A percentile compares a stretch with the other conserved stretches of the same genome.
Conservation (phyloP, 352 stramenopile species). For the Globisporangium recalcitrans region DNA sequence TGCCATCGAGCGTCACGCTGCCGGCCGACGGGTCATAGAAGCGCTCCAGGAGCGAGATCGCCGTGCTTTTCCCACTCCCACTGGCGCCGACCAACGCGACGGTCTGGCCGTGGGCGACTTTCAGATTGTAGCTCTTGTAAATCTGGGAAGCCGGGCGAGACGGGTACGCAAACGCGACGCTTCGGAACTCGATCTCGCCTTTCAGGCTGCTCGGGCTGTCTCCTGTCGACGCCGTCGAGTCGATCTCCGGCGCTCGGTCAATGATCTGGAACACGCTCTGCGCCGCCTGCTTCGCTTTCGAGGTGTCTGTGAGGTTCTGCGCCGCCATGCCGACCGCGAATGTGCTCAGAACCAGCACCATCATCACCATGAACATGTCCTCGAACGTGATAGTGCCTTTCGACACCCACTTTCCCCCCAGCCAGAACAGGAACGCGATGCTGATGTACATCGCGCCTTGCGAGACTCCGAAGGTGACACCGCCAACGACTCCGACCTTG, state of each 20-base stretch:
- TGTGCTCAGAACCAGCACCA: slow-evolving; percentile 30
- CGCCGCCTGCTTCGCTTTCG: slow-evolving; percentile 27
- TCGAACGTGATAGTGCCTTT: slow-evolving; percentile 35
- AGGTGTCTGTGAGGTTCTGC: slow-evolving; percentile 24
- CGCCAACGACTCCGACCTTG: slow-evolving; percentile 36
- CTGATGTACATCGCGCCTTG: slow-evolving; percentile 46
- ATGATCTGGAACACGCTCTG: slow-evolving; percentile 39
- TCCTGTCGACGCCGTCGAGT: neutral
- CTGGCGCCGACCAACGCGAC: slow-evolving; percentile 83
- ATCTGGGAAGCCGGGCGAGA: slow-evolving; percentile 39
- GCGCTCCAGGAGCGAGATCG: slow-evolving; percentile 69
- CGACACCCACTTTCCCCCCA: slow-evolving; percentile 36
- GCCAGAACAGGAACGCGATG: slow-evolving; percentile 65
- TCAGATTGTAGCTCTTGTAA: slow-evolving; percentile 36
- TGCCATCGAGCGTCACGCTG: slow-evolving; percentile 56
- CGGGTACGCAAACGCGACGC: slow-evolving; percentile 64
- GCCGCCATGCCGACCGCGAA: slow-evolving; percentile 29
- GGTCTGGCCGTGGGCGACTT: slow-evolving; percentile 45
- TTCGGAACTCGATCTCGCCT: slow-evolving; percentile 69
- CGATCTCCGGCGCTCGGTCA: slow-evolving; percentile 28
- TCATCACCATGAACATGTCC: slow-evolving; percentile 34
- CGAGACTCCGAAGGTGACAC: slow-evolving; percentile 42
- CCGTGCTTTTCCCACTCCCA: slow-evolving; percentile 83
- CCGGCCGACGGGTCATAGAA: slow-evolving; percentile 57
- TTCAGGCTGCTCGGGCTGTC: neutral